Base-by-base conservation (phyloP, 2,329 filamentous ascomycete genomes). In the Neospermospora avenae region DNA sequence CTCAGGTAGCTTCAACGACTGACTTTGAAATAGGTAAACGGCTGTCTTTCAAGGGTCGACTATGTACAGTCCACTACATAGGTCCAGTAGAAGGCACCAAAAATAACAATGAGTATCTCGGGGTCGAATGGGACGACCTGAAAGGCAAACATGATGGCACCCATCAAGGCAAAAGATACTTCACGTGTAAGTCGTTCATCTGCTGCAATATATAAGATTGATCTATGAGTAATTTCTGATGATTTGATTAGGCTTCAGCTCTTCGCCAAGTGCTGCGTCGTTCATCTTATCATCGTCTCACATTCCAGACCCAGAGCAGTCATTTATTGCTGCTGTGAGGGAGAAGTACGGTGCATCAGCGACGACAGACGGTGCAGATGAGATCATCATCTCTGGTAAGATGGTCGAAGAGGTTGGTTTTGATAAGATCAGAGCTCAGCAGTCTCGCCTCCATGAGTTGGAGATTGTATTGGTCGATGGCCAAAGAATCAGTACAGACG, bases 41-140 rank as follows among this genome's bases (percentile, higher is more conserved):
- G 14, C 79, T 93, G 42, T 96, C 91, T 3, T 96, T 90, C 69
- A 86, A 89, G 66, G 85, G 85, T 34, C 84, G 85, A 20, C 76
- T 89, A 44, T 96, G 93, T 75, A 98, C 93, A 0, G 82, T 98
- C 60, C 87, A 91, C 63, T 98, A 93, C 72, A 77, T 90, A 63
- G 95, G 95, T 46, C 74, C 82, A 35, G 88, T 98, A 7, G 80
- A 84, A 54, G 90, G 89, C 67, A 93, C 91, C 8, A 61, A 63
- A 4, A 57, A 60, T 80, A 83, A 45, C 90, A 91, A 52, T 79
- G 82, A 62, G 64, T 98, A 93, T 93, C 82, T 98, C 35, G 95
- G 95, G 49, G 91, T 98, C 51, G 95, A 99, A 81, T 99, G 95
- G 95, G 93, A 98, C 75, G 90, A 97, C 73, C 78, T 80, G 39